Base-by-base conservation (phyloP, 805 yeast genomes). In the Candida chauliodis region DNA sequence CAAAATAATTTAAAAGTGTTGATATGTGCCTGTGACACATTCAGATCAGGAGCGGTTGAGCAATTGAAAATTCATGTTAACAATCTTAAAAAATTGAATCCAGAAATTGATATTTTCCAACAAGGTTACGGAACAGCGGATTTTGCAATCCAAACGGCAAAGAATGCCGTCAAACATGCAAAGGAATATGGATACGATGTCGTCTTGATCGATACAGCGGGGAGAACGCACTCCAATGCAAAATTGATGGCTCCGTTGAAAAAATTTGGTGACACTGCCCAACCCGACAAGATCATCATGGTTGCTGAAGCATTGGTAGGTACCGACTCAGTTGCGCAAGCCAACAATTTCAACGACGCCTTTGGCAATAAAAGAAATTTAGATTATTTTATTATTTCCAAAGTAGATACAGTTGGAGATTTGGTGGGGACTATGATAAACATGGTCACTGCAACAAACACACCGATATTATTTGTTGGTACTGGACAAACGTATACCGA, bases 251-350 rank as follows among this genome's bases (percentile, higher is more conserved):
- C 96, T 0, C 96, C 97, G 6, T 66, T 91, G 47, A 95, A 89
- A 49, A 87, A 91, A 40, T 91, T 91, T 60, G 98, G 97, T 13
- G 88, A 85, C 52, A 90, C 95, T 35, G 98, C 98, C 2, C 75
- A 87, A 35, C 99, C 98, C 0, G 93, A 91, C 62, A 91, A 87
- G 59, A 91, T 91, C 52, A 90, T 91, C 55, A 93, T 93, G 98
- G 99, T 91, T 14, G 98, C 97, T 29, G 99, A 91, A 61, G 99
- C 99, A 0, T 69, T 91, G 26, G 98, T 91, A 1, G 99, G 99
- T 13, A 90, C 98, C 0, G 99, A 91, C 57, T 87, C 97, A 1
- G 97, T 93, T 3, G 84, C 84, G 59, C 99, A 91, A 59, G 98
- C 98, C 0, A 78, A 78, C 37, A 90, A 93, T 57, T 91, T 91